Evolutionary conservation across 2,329 filamentous ascomycete genomes (phyloP), one percentile per base, ranked within the genome.

Genomic region (Didymella glomerata): DNA sequence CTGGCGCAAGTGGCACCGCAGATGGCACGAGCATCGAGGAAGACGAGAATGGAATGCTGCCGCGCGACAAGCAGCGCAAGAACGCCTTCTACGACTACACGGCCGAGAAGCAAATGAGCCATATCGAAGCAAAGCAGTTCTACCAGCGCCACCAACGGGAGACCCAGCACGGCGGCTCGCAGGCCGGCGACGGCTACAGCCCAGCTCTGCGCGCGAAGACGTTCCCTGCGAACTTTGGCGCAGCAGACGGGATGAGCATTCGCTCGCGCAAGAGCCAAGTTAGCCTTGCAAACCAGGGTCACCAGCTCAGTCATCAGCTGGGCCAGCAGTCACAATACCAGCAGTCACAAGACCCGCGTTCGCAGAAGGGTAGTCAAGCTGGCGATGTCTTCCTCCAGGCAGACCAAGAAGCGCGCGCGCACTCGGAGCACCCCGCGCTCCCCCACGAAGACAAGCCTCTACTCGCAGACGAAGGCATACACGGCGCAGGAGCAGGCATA

Each of bases 21-120:
- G 65, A 65, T 49, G 64, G 69, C 52, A 59, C 56, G 41, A 67
- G 65, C 56, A 40, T 64, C 24, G 71, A 72, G 28, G 68, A 69
- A 9, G 73, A 68, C 40, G 66, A 63, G 47, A 65, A 66, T 61
- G 74, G 74, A 34, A 68, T 82, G 71, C 76, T 83, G 41, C 78
- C 79, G 41, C 73, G 82, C 67, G 82, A 84, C 68, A 82, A 80
- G 71, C 83, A 86, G 72, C 80, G 83, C 57, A 89, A 89, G 74
- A 97, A 93, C 9, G 91, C 93, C 20, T 96, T 93, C 74, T 97
- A 96, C 79, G 93, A 97, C 77, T 92, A 94, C 71, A 90, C 94
- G 51, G 91, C 92, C 52, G 95, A 99, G 78, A 96, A 95, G 71
- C 91, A 94, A 72, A 90, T 97, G 88, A 96, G 90, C 72, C 93